These are phyloP conservation scores for Trichoderma guizhouense DNA, from an alignment of 2,329 filamentous ascomycete species.

Conservation along the genomic window DNA sequence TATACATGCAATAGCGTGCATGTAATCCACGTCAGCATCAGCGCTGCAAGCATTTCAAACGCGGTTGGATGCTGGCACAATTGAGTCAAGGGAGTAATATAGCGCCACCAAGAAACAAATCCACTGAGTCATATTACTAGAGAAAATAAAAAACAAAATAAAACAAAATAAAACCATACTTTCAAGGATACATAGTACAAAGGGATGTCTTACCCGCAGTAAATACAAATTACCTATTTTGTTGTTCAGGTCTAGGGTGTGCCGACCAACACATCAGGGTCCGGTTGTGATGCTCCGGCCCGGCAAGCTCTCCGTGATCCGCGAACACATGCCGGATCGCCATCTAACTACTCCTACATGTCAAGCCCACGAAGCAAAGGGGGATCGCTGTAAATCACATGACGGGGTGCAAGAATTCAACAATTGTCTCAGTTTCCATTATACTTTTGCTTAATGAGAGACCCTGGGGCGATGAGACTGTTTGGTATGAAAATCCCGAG, in stretches of 20 bases:
- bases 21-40: not conserved
- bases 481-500: slow-evolving; percentile 7
- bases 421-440: not conserved
- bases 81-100: not conserved
- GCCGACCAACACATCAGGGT: not conserved
- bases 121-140: not conserved
- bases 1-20: not conserved
- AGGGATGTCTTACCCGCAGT: not conserved
- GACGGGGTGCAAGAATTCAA: not conserved
- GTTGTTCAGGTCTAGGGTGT: not conserved
- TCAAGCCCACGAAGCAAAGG: not conserved
- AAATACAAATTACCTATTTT: not conserved
- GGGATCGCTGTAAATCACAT: not conserved
- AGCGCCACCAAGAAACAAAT: not conserved
- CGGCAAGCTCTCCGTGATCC: not conserved
- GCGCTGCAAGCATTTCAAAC: not conserved
- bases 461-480: slow-evolving; percentile 1
- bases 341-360: not conserved
- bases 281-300: not conserved
- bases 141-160: not conserved
- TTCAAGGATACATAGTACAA: not conserved
- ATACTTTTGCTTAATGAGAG: not conserved
- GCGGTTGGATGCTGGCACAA: not conserved
- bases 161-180: not conserved
- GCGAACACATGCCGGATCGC: not conserved